A percentile compares a stretch with the other conserved stretches of the same genome.
phyloP scores from a whole-genome alignment of 2,329 filamentous ascomycete genomes.

The Claviceps paspali region DNA sequence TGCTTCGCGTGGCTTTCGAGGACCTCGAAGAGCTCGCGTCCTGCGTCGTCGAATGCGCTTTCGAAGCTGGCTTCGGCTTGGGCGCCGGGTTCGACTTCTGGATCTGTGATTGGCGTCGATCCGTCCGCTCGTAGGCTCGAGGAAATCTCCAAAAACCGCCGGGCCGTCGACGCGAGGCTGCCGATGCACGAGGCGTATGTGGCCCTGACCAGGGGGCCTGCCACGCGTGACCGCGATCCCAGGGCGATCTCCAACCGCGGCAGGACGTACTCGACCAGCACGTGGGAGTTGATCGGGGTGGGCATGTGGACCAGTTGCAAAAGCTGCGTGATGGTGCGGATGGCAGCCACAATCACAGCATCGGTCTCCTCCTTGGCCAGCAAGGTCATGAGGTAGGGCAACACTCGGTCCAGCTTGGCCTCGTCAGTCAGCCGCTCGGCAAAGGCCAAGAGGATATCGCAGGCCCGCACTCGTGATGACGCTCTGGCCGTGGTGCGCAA shows the following conservation, averaged over 20 bases:
- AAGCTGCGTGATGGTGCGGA: slow-evolving; percentile 78
- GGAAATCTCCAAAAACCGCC: slow-evolving; percentile 77
- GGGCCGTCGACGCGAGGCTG: slow-evolving; percentile 71
- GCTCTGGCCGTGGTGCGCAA: slow-evolving; percentile 78
- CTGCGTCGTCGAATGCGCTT: slow-evolving; percentile 76
- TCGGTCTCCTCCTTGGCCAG: slow-evolving; percentile 64
- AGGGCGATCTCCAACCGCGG: slow-evolving; percentile 44
- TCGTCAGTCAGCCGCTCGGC: slow-evolving; percentile 85
- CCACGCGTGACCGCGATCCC: slow-evolving; percentile 26
- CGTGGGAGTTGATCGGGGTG: slow-evolving; percentile 58
- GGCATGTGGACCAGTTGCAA: slow-evolving; percentile 78
- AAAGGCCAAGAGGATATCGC: slow-evolving; percentile 84
- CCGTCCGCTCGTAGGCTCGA: slow-evolving; percentile 76
- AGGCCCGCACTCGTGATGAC: slow-evolving; percentile 74
- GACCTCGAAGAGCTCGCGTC: slow-evolving; percentile 63
- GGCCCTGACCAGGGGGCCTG: slow-evolving; percentile 61
- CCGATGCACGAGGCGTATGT: slow-evolving; percentile 90
- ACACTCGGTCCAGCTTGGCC: slow-evolving; percentile 81
- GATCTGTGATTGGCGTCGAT: slow-evolving; percentile 60
- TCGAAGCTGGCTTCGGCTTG: slow-evolving; percentile 59
- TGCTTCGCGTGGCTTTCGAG: slow-evolving; percentile 84
- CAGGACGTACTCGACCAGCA: slow-evolving; percentile 53
- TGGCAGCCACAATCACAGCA: slow-evolving; percentile 68
- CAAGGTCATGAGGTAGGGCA: slow-evolving; percentile 77
- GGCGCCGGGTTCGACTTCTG: slow-evolving; percentile 59